Evolutionary conservation across 2,329 filamentous ascomycete genomes (phyloP).

Genomic region (Phialocephala subalpina): DNA sequence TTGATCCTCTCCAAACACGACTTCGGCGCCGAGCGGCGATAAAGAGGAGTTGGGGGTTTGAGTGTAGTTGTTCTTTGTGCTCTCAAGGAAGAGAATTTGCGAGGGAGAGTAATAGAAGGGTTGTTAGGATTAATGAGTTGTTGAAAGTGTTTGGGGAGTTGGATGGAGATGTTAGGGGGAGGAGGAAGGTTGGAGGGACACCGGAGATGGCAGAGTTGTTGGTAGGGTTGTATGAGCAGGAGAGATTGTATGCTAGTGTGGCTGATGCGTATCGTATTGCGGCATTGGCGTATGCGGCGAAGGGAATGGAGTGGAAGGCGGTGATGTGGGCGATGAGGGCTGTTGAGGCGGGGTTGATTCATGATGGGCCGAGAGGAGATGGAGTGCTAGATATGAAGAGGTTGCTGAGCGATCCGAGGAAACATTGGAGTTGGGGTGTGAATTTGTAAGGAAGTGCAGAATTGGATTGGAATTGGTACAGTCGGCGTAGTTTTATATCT

Average conservation of each 20-base stretch:
- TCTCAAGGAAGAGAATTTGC: constrained; percentile 38
- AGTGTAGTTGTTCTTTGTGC: constrained; percentile 48
- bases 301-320: constrained; percentile 16
- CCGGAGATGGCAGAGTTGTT: constrained; percentile 44
- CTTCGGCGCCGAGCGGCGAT: constrained; percentile 41
- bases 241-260: constrained; percentile 43
- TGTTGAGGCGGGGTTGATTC: constrained; percentile 11
- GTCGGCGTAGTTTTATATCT: no score
- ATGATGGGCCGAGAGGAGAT: constrained; percentile 12
- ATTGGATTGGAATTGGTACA: neutral
- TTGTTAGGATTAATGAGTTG: constrained; percentile 6
- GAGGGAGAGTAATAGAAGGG: constrained; percentile 12
- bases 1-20: constrained; percentile 43
- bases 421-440: constrained; percentile 22
- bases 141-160: constrained; percentile 33
- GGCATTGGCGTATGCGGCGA: constrained; percentile 43
- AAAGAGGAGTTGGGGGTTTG: constrained; percentile 47
- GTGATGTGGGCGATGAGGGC: constrained; percentile 15
- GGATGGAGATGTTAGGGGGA: constrained; percentile 17
- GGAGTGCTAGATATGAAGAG: constrained; percentile 15
- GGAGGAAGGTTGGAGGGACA: constrained; percentile 13
- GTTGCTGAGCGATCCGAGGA: neutral
- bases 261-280: constrained; percentile 47
- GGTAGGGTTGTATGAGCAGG: constrained; percentile 47
- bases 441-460: neutral